A percentile compares a stretch with the other conserved stretches of the same genome.
Evolutionary conservation across 176 grass and related monocot species (phyloP).

Genomic region (Typha latifolia): DNA sequence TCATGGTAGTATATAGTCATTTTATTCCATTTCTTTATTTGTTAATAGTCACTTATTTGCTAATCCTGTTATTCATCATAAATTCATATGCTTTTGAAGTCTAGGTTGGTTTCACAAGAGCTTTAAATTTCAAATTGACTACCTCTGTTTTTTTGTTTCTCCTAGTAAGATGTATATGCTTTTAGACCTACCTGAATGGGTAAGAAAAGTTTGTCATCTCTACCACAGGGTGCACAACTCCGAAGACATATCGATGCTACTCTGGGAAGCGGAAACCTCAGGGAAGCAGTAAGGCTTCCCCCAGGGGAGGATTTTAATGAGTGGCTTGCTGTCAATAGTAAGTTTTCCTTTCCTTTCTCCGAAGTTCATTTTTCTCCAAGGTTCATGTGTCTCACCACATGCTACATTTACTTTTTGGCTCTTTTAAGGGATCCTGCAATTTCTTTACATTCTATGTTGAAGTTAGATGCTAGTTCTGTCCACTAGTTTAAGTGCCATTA

Average conservation of each 20-base stretch:
- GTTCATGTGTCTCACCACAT: neutral
- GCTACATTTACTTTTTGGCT: neutral
- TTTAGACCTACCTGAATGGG: too few relatives aligned
- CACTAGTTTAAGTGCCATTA: neutral
- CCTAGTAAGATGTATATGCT: too few relatives aligned
- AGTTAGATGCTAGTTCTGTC: neutral
- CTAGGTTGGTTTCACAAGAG: too few relatives aligned
- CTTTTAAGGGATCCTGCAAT: neutral
- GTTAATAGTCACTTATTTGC: too few relatives aligned
- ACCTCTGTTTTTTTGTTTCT: too few relatives aligned
- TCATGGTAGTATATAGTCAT: too few relatives aligned
- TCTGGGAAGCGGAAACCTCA: conserved; percentile 92
- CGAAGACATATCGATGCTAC: conserved; percentile 96
- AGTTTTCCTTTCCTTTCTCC: conserved; percentile 11
- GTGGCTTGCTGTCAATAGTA: conserved; percentile 99
- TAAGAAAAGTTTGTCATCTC: neutral
- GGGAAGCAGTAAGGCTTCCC: conserved; percentile 94
- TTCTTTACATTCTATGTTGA: too few relatives aligned
- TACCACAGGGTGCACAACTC: conserved; percentile 82
- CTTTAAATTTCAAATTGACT: too few relatives aligned
- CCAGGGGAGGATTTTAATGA: conserved; percentile 98
- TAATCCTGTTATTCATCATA: too few relatives aligned
- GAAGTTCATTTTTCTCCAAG: neutral
- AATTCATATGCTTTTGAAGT: too few relatives aligned
- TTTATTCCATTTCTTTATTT: too few relatives aligned